These are phyloP conservation scores for Alternaria dauci DNA, from an alignment of 2,329 filamentous ascomycete species.

Conservation along the genomic window DNA sequence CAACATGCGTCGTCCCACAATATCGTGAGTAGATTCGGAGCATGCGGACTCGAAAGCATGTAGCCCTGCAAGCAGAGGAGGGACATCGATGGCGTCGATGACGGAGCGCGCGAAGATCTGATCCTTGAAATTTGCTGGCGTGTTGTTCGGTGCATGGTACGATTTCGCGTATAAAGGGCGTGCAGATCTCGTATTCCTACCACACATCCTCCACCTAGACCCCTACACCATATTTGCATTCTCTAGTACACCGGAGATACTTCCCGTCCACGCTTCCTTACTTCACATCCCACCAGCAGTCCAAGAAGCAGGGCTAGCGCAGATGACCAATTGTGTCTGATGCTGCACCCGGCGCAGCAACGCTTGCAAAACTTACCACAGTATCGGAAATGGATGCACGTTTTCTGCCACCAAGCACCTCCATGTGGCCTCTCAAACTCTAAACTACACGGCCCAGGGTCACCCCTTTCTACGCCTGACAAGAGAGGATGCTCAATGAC, in stretches of 20 bases:
- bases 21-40: not conserved
- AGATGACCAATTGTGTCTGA: not conserved
- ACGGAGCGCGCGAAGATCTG: not conserved
- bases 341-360: not conserved
- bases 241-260: not conserved
- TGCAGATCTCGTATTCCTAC: not conserved
- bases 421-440: slow-evolving; percentile 8
- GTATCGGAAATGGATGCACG: not conserved
- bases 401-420: slow-evolving; percentile 12
- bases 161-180: not conserved
- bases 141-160: not conserved
- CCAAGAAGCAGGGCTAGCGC: not conserved
- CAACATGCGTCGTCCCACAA: not conserved
- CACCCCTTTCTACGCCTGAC: slow-evolving; percentile 1
- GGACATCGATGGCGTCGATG: not conserved
- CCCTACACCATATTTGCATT: not conserved
- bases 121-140: not conserved
- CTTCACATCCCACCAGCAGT: not conserved
- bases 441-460: not conserved
- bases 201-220: not conserved
- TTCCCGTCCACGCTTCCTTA: not conserved
- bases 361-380: slow-evolving; percentile 8
- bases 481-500: not conserved
- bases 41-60: not conserved
- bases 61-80: not conserved